phyloP scores from a whole-genome alignment of 129 eudicot genomes.

The Chrysanthemum seticuspe region DNA sequence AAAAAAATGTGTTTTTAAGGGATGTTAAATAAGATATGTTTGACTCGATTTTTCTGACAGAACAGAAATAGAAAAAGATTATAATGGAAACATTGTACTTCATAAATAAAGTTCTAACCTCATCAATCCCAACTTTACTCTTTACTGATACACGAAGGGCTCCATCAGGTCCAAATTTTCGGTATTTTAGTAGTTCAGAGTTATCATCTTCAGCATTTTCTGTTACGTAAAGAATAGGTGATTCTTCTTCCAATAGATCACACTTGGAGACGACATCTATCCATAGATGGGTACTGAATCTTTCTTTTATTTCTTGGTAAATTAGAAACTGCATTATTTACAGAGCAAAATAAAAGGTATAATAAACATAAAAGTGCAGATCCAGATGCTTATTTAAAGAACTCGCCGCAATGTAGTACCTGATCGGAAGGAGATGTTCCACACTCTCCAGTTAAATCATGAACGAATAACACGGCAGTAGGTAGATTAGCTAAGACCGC shows the following conservation, averaged over 20 bases:
- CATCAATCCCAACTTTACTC: conserved; percentile 59
- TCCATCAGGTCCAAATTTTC: conserved; percentile 82
- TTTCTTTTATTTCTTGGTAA: conserved; percentile 79
- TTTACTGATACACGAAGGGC: conserved; percentile 72
- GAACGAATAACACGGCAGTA: conserved; percentile 89
- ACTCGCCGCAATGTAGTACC: conserved; percentile 37
- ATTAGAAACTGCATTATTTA: conserved; percentile 59
- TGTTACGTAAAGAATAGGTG: conserved; percentile 63
- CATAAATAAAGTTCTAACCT: conserved; percentile 44
- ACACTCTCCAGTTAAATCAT: conserved; percentile 94
- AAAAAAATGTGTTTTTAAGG: neutral
- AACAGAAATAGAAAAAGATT: neutral
- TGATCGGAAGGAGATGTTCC: conserved; percentile 96
- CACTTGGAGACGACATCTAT: conserved; percentile 91
- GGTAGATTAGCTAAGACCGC: conserved; percentile 91
- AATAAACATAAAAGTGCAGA: neutral
- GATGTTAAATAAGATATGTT: neutral
- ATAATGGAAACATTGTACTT: neutral
- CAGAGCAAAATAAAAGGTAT: conserved; percentile 1
- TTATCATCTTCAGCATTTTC: conserved; percentile 54
- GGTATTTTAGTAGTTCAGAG: conserved; percentile 62
- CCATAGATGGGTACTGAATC: conserved; percentile 83
- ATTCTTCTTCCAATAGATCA: conserved; percentile 70
- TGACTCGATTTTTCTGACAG: neutral
- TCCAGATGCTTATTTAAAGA: neutral